Evolutionary conservation across 2,329 filamentous ascomycete species (phyloP).

Genomic region (Corynespora cassiicola): DNA sequence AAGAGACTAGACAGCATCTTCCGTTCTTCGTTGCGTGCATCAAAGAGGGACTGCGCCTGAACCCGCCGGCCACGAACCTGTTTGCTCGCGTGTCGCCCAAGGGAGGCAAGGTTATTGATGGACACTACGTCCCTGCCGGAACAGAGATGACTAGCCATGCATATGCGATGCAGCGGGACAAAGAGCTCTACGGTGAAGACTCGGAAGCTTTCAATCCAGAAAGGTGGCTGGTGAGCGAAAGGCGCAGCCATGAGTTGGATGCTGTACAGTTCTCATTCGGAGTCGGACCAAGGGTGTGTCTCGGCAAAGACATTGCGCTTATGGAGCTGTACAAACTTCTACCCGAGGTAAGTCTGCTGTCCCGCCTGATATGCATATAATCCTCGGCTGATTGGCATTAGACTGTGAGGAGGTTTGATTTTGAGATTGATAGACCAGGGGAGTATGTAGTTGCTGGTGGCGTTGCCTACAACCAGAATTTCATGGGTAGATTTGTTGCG

Average conservation of each 20-base stretch:
- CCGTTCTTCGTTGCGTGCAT: conserved; percentile 60
- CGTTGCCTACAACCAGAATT: conserved; percentile 34
- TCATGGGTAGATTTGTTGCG: conserved; percentile 20
- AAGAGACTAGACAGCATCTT: conserved; percentile 38
- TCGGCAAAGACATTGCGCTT: conserved; percentile 39
- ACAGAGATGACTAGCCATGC: conserved; percentile 57
- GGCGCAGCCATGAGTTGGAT: conserved; percentile 29
- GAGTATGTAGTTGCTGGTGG: conserved; percentile 36
- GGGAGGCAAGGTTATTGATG: conserved; percentile 45
- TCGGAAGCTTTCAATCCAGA: conserved; percentile 50
- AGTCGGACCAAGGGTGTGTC: conserved; percentile 31
- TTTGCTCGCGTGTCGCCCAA: conserved; percentile 52
- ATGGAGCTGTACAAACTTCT: conserved; percentile 41
- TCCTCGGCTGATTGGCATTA: conserved; percentile 6
- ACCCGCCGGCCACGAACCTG: conserved; percentile 59
- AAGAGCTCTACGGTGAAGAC: conserved; percentile 48
- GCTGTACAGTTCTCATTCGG: conserved; percentile 39
- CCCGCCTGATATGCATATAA: conserved; percentile 1
- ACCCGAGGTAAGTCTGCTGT: conserved; percentile 34
- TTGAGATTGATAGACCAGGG: conserved; percentile 29
- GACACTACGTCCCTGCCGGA: conserved; percentile 48
- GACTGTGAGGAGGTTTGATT: conserved; percentile 36
- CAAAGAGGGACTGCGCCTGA: conserved; percentile 58
- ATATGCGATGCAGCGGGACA: conserved; percentile 56
- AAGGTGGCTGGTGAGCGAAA: conserved; percentile 45